Conservation (phyloP, 306 rosid genomes). For the Quercus berberidifolia region DNA sequence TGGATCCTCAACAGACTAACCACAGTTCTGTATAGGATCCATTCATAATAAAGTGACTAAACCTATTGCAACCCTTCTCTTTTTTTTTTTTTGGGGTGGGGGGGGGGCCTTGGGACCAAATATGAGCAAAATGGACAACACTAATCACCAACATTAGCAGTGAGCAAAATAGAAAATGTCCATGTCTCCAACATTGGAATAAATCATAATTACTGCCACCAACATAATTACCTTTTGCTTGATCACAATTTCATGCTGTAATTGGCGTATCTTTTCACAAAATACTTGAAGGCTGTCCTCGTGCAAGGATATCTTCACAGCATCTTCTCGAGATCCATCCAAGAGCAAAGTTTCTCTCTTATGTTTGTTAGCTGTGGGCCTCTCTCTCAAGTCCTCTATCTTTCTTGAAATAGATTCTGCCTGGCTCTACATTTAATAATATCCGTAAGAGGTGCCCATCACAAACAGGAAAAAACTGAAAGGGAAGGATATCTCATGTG, state of each 20-base stretch:
- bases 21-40: no score
- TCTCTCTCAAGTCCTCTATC: slow-evolving; percentile 46
- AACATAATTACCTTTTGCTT: slow-evolving; percentile 51
- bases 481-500: slow-evolving; percentile 9
- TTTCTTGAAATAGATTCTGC: slow-evolving; percentile 52
- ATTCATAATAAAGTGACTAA: no score
- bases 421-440: slow-evolving; percentile 48
- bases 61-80: no score
- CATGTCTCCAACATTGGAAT: neutral
- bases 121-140: neutral
- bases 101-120: no score
- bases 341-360: slow-evolving; percentile 41
- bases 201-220: neutral
- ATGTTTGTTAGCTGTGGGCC: slow-evolving; percentile 21
- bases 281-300: slow-evolving; percentile 73
- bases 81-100: no score
- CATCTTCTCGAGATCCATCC: slow-evolving; percentile 32
- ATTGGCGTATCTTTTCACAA: slow-evolving; percentile 55
- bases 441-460: slow-evolving; percentile 28
- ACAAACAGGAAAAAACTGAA: slow-evolving; percentile 10
- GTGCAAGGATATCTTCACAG: slow-evolving; percentile 38
- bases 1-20: no score
- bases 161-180: neutral
- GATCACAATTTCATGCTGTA: slow-evolving; percentile 64
- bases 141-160: neutral